Evolutionary conservation across 75 land plant species (phyloP).

Genomic region (Ceratopteris richardii): DNA sequence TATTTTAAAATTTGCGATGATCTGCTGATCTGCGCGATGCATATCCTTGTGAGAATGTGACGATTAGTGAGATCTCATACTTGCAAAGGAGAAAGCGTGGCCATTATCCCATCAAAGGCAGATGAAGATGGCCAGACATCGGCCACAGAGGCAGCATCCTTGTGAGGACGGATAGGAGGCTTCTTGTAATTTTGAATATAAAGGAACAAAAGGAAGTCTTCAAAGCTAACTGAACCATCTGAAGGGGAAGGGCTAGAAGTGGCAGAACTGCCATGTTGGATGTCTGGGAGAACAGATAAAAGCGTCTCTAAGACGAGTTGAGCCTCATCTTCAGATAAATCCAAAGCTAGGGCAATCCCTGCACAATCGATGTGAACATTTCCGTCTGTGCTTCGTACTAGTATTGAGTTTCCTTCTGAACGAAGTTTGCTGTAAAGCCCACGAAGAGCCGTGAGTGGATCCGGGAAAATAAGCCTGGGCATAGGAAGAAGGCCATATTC

Average conservation of each 20-base stretch:
- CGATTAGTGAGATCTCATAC: conserved; percentile 18
- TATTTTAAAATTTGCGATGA: too few species aligned
- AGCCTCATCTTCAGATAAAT: conserved; percentile 54
- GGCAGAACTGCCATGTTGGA: conserved; percentile 32
- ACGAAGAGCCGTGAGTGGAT: conserved; percentile 43
- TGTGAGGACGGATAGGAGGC: conserved; percentile 69
- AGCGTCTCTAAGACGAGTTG: conserved; percentile 71
- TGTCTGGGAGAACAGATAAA: conserved; percentile 52
- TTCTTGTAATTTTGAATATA: conserved; percentile 81
- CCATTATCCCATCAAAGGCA: conserved; percentile 82
- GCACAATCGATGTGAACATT: conserved; percentile 18
- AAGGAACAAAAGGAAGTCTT: conserved; percentile 71
- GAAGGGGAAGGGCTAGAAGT: conserved; percentile 24
- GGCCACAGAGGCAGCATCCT: conserved; percentile 84
- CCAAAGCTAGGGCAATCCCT: conserved; percentile 51
- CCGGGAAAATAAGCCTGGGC: conserved; percentile 71
- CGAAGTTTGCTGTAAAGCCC: conserved; percentile 43
- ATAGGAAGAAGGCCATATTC: conserved; percentile 90
- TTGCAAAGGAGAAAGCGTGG: conserved; percentile 82
- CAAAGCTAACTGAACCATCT: conserved; percentile 47
- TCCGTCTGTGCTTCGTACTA: too few species aligned
- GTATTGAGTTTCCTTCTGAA: too few species aligned
- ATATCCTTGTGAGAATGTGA: too few species aligned
- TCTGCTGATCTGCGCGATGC: too few species aligned
- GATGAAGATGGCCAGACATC: conserved; percentile 98